Base-by-base conservation (phyloP, 2,329 filamentous ascomycete genomes). In the Colletotrichum musae region DNA sequence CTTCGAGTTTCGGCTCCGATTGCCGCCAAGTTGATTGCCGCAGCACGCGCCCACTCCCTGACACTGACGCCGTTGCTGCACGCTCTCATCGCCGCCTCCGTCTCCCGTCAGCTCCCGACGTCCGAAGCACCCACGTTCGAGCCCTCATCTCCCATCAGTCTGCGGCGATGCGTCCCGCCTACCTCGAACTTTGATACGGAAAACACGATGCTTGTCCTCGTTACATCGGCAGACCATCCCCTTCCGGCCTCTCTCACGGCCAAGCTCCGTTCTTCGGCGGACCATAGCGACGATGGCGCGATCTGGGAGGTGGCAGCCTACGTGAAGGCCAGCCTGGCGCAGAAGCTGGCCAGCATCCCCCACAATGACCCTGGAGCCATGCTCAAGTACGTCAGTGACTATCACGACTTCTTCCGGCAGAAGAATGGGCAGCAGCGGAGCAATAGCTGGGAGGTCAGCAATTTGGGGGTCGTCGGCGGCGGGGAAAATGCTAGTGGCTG, bases 21-120 rank as follows among this genome's bases (percentile, higher is more conserved):
- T 5, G 73, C 82, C 0, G 28, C 71, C 1, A 68, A 56, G 1
- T 72, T 88, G 1, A 73, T 87, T 6, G 61, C 74, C 0, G 79
- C 76, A 1, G 85, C 84, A 66, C 79, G 85, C 16, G 72, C 73
- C 13, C 80, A 85, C 53, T 73, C 75, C 3, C 77, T 81, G 15
- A 87, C 85, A 2, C 73, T 89, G 6, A 89, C 87, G 0, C 80
- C 80, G 0, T 78, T 89, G 7, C 58, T 89, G 1, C 83, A 88
- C 41, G 82, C 80, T 2, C 77, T 89, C 0, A 73, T 82, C 5
- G 75, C 85, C 5, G 75, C 77, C 7, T 83, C 84, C 2, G 74
- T 87, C 5, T 74, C 82, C 5, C 73, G 71, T 0, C 80, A 76
- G 4, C 72, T 87, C 3, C 78, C 82, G 0, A 72, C 76, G 6